A percentile compares a stretch with the other conserved stretches of the same genome.
Evolutionary conservation across 805 yeast genomes (phyloP).

Genomic region (Pichia californica): DNA sequence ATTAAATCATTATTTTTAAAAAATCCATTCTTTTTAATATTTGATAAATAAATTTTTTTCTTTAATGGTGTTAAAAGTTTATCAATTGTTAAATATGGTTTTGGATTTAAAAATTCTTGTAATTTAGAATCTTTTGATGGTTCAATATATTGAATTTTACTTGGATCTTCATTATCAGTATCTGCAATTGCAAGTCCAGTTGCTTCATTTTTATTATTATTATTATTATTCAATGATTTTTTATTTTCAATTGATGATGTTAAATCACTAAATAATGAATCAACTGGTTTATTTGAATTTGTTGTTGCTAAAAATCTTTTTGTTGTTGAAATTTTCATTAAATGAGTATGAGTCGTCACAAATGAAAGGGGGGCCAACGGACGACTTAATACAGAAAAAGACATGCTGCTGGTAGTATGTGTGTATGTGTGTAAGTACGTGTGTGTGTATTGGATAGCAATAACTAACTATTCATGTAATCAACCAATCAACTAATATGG

Average conservation of each 20-base stretch:
- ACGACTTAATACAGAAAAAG: too few relatives aligned
- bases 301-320: conserved; percentile 5
- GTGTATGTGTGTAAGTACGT: too few relatives aligned
- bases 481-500: too few relatives aligned
- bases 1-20: conserved; percentile 58
- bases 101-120: conserved; percentile 46
- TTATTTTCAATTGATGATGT: conserved; percentile 13
- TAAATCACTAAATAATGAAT: conserved; percentile 26
- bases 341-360: too few relatives aligned
- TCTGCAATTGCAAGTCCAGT: conserved; percentile 11
- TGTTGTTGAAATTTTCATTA: too few relatives aligned
- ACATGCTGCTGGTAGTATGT: too few relatives aligned
- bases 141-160: conserved; percentile 16
- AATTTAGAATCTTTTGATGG: conserved; percentile 31
- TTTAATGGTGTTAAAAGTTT: conserved; percentile 64
- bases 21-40: conserved; percentile 57
- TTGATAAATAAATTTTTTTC: conserved; percentile 52
- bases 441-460: too few relatives aligned
- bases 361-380: too few relatives aligned
- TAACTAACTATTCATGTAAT: too few relatives aligned
- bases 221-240: background rate
- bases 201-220: background rate
- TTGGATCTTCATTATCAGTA: conserved; percentile 6
- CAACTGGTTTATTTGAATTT: conserved; percentile 10
- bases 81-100: conserved; percentile 50